Evolutionary conservation across 192 early-diverging fungal genomes (phyloP), one percentile per base, ranked within the genome.

Genomic region (Coemansia sp.): DNA sequence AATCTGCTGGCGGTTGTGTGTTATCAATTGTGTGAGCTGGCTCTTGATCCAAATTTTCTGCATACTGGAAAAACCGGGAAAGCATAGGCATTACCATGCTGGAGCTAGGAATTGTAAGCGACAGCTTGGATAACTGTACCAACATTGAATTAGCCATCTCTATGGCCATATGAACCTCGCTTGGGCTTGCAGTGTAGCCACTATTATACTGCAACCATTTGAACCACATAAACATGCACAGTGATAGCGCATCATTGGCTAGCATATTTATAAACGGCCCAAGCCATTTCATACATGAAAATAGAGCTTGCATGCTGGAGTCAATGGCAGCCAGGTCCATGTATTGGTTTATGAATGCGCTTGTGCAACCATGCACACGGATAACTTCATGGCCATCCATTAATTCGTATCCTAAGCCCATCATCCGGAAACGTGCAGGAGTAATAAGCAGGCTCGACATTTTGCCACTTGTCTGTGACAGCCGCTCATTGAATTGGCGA

Each of bases 31-130:
- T 61, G 30, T 76, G 80, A 16, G 87, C 66, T 0, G 83, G 69
- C 58, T 96, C 94, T 54, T 91, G 85, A 2, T 21, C 52, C 46
- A 70, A 40, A 7, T 49, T 23, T 24, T 67, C 56, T 5, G 62
- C 24, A n/a, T 59, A 70, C 1, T 40, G 57, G 30, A 59, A 51
- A 22, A 51, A 70, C 16, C 55, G 48, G 22, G 59, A 47, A 27
- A 68, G 46, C 10, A 23, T 28, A 5, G 43, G 47, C 2, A 43
- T 27, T 10, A 7, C 7, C 19, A 28, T 14, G 1, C n/a, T 29
- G 8, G 51, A 21, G 4, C 11, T 12, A 0, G 47, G 22, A 11
- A 23, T 50, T 5, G n/a, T 18, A n/a, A 55, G 10, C 1, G 53
- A 21, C 5, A 67, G 16, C 4, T 53, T 33, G 3, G 51, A 46